Evolutionary conservation across 176 grass and related monocot species (phyloP), one percentile per base, ranked within the genome.

Genomic region (Leersia perrieri): DNA sequence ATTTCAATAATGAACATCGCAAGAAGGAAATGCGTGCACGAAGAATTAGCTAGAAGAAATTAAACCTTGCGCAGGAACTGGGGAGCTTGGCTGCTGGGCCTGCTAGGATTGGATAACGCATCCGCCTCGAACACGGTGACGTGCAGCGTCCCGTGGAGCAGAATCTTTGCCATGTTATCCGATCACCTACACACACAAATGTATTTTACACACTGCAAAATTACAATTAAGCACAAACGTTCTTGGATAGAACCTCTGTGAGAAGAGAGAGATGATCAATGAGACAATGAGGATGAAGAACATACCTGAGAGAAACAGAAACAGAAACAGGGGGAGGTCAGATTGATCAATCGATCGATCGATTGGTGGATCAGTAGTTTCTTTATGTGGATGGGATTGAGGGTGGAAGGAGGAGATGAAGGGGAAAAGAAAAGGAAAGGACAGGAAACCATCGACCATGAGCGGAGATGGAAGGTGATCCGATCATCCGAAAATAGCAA

Each of bases 1-100:
- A n/a, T n/a, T n/a, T n/a, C n/a, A n/a, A n/a, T n/a, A n/a, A n/a
- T n/a, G n/a, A n/a, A n/a, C n/a, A n/a, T n/a, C n/a, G n/a, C n/a
- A n/a, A n/a, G n/a, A n/a, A n/a, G n/a, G n/a, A n/a, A n/a, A n/a
- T n/a, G n/a, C n/a, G n/a, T n/a, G n/a, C n/a, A n/a, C n/a, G n/a
- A n/a, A n/a, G n/a, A n/a, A n/a, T n/a, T n/a, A n/a, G n/a, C n/a
- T n/a, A n/a, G n/a, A n/a, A n/a, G n/a, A n/a, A n/a, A n/a, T n/a
- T n/a, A n/a, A n/a, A 92, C 90, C 84, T 91, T 89, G 40, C 77
- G 89, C 63, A 88, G 70, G 83, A 89, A 83, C 35, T 74, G 74
- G 3, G 82, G 87, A 1, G 68, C 90, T 40, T 62, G 72, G 70
- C 65, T 79, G 36, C 72, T 81, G 11, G 82, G 49, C 38, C 70